A percentile compares a stretch with the other conserved stretches of the same genome.
Evolutionary conservation across 169 alveolate species (phyloP).

Genomic region (Cryptosporidium viatorum): DNA sequence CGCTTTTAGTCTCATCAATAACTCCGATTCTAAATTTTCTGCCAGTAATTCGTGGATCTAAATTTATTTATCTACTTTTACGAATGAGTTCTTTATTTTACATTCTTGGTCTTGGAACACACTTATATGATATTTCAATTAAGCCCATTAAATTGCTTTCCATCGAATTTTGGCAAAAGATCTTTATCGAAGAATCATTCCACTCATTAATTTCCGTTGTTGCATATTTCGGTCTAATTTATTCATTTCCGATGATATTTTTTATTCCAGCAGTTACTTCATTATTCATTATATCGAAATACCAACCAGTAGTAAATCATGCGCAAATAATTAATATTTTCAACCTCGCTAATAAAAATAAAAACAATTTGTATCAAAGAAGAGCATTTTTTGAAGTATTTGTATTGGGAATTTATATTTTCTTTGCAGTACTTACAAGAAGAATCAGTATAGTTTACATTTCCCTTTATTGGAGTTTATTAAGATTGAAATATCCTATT

Average conservation of each 20-base stretch:
- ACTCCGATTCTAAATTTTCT: constrained; percentile 3
- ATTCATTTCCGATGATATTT: constrained; percentile 41
- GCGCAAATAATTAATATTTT: background rate
- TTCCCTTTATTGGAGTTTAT: constrained; percentile 49
- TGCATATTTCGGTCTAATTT: constrained; percentile 43
- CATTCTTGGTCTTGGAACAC: constrained; percentile 28
- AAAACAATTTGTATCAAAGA: constrained; percentile 25
- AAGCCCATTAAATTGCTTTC: constrained; percentile 41
- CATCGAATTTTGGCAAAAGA: constrained; percentile 57
- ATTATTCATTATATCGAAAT: constrained; percentile 22
- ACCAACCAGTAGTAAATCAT: constrained; percentile 5
- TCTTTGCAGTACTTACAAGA: constrained; percentile 12
- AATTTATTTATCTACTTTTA: background rate
- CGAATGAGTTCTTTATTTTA: constrained; percentile 14
- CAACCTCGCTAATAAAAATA: constrained; percentile 25
- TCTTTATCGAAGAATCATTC: constrained; percentile 48
- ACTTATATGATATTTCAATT: constrained; percentile 51
- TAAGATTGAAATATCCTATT: constrained; percentile 49
- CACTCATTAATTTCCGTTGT: constrained; percentile 27
- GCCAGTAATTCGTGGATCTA: constrained; percentile 2
- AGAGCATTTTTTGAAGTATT: constrained; percentile 59
- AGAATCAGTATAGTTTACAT: constrained; percentile 55
- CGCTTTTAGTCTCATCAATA: constrained; percentile 12
- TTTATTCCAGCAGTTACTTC: constrained; percentile 46
- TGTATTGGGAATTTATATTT: constrained; percentile 43